Evolutionary conservation across 495 filamentous ascomycete species (phyloP).

Genomic region (Trichoderma asperelloides): DNA sequence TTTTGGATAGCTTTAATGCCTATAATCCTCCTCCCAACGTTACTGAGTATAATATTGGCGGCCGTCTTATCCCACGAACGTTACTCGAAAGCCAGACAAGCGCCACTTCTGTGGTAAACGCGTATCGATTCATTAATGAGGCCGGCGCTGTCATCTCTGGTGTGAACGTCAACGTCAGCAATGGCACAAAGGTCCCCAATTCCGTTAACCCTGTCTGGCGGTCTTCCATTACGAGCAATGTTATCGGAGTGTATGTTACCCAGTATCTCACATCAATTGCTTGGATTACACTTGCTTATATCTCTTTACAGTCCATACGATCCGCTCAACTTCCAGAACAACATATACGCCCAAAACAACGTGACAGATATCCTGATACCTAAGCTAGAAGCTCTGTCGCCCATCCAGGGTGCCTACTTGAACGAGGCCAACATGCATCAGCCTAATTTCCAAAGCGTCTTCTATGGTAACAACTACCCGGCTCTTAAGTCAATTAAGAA

Average conservation of each 20-base stretch:
- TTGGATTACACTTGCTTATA: background rate
- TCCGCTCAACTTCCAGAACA: background rate
- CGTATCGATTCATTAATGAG: background rate
- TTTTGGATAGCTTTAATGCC: background rate
- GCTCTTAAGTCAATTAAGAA: slow-evolving; percentile 31
- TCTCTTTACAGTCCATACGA: background rate
- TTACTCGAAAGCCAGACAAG: slow-evolving; percentile 29
- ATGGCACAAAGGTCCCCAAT: slow-evolving; percentile 25
- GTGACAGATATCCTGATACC: slow-evolving; percentile 21
- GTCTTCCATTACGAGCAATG: background rate
- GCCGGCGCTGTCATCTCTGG: background rate
- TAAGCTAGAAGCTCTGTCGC: slow-evolving; percentile 32
- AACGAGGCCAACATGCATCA: slow-evolving; percentile 41
- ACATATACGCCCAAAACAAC: background rate
- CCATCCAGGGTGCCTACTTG: slow-evolving; percentile 33
- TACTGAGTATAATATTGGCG: slow-evolving; percentile 27
- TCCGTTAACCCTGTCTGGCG: slow-evolving; percentile 17
- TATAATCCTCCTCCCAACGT: slow-evolving; percentile 10
- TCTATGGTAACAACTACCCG: slow-evolving; percentile 39
- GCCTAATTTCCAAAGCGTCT: slow-evolving; percentile 32
- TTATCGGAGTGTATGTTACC: background rate
- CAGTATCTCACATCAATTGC: background rate
- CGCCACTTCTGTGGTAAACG: slow-evolving; percentile 9
- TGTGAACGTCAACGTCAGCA: slow-evolving; percentile 32
- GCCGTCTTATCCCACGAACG: slow-evolving; percentile 43